Conservation (phyloP, 345 rosid species). For the Durio zibethinus region DNA sequence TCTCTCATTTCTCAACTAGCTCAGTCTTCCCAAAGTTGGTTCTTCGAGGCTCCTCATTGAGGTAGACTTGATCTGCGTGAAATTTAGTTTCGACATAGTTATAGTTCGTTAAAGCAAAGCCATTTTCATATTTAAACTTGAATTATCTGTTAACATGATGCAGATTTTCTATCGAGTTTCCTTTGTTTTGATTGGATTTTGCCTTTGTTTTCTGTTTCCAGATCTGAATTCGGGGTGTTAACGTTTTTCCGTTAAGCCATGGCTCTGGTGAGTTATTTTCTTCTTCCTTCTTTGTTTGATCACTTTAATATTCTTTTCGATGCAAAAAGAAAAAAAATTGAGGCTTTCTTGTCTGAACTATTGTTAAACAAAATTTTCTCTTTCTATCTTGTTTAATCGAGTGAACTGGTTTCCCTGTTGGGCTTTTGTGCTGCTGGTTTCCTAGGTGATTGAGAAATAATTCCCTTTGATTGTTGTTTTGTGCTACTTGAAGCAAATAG, state of each 20-base stretch:
- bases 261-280: slow-evolving; percentile 61
- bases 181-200: neutral
- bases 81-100: neutral
- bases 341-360: neutral
- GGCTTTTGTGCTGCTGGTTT: neutral
- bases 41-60: neutral
- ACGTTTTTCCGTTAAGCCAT: slow-evolving; percentile 43
- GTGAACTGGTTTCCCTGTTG: neutral
- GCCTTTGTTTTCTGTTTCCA: slow-evolving; percentile 23
- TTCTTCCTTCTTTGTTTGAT: neutral
- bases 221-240: slow-evolving; percentile 48
- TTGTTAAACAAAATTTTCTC: neutral
- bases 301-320: neutral
- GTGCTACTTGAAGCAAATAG: neutral
- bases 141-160: neutral
- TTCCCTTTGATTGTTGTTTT: neutral
- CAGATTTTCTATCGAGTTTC: neutral
- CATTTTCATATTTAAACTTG: neutral
- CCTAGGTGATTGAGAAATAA: neutral
- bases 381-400: neutral
- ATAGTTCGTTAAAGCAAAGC: neutral
- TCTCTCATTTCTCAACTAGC: neutral
- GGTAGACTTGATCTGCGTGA: neutral
- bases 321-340: too few relatives aligned
- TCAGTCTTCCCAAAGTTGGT: neutral